Evolutionary conservation across 1,139 yeast genomes (phyloP), one percentile per base, ranked within the genome.

Genomic region (Groenewaldozyma auringiensis): DNA sequence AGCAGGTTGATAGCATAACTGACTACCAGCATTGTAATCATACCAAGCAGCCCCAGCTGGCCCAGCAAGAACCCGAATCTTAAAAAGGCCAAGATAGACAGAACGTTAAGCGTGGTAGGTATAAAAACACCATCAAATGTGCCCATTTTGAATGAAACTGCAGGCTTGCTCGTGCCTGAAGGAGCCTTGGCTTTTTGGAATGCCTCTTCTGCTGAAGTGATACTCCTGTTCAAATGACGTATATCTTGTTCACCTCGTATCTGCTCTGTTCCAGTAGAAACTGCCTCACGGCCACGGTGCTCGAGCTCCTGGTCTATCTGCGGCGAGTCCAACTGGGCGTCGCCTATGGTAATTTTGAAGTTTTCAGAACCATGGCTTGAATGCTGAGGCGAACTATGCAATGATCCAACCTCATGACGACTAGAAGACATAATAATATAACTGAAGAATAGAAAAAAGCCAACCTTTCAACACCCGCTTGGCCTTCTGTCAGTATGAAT

Each of bases 21-120:
- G 16, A 82, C 63, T 11, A 76, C 62, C 34, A 83, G 53, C 27
- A 66, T 27, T 3, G 55, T 45, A 39, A 68, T 43, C 54, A 84
- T 71, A 3, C 92, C 92, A 29, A 78, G 44, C 13, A 83, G 68
- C 0, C 94, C 94, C 70, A 83, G 78, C 58, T 83, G 92, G 39
- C 94, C 94, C 21, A 83, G 70, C 39, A 83, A 79, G 64, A 83
- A 83, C 25, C 92, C 92, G 59, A 83, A 83, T 50, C 94, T 72
- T 56, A 83, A 68, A 58, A 83, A 83, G 86, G 83, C 82, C 65
- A 83, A 74, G 59, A 83, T 83, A 17, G 89, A 81, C 38, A 83
- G 68, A 44, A 83, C 89, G 62, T 83, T 83, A 40, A 83, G 70
- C 4, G 88, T 75, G 0, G 92, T 83, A 8, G 94, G 94, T 29